Base-by-base conservation (phyloP, 2,329 filamentous ascomycete genomes). In the Penicillium olsonii region DNA sequence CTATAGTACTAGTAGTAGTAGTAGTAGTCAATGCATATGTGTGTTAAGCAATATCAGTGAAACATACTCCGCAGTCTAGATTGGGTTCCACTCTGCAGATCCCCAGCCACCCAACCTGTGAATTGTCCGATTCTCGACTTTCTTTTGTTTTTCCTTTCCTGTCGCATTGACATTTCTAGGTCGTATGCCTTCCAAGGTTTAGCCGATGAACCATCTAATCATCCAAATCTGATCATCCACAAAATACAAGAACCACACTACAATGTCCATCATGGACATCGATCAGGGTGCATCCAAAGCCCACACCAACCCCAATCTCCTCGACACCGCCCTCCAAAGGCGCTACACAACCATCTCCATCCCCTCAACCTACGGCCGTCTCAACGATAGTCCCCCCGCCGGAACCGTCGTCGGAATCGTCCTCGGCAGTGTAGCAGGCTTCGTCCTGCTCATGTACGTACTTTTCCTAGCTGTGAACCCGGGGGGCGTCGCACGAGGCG, bases 351-450 rank as follows among this genome's bases (percentile, higher is more conserved):
- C 71, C 43, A 57, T 73, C 57, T 73, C 82, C 53, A 84, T 87
- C 58, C 83, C 84, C 1, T 78, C 81, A 20, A 82, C 82, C 57
- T 87, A 87, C 68, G 74, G 77, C 38, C 73, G 75, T 44, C 70
- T 82, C 27, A 68, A 79, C 63, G 61, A 70, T 20, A 78, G 81
- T 5, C 82, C 82, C 0, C 39, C 74, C 1, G 78, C 83, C 0
- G 83, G 81, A 45, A 77, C 78, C 33, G 78, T 87, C 1, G 82
- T 77, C 9, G 84, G 84, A 46, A 85, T 86, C 50, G 78, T 73
- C 54, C 65, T 80, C 62, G 56, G 76, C 66, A 60, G 63, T 50
- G 68, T 79, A 40, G 73, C 68, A 22, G 81, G 75, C 44, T 79
- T 84, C 63, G 63, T 83, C 26, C 68, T 84, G 27, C 53, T 83